Conservation (phyloP, 805 yeast species). For the Candida boidinii region DNA sequence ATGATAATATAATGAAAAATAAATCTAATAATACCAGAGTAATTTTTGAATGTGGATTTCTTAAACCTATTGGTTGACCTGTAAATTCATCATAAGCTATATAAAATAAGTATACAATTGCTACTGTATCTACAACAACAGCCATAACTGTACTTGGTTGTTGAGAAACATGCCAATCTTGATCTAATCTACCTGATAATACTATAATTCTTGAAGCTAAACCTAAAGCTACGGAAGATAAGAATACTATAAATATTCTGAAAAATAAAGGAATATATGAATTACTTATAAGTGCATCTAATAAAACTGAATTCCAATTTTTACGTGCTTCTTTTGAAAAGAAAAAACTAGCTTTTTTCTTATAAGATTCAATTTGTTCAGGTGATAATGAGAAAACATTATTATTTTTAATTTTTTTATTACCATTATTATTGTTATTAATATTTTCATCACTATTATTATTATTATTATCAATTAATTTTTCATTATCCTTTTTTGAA, state of each 20-base stretch:
- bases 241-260: slow-evolving; percentile 47
- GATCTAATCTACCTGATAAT: slow-evolving; percentile 26
- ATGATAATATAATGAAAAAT: slow-evolving; percentile 77
- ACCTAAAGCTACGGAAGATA: slow-evolving; percentile 63
- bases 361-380: slow-evolving; percentile 26
- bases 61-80: slow-evolving; percentile 84
- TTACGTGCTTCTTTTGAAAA: slow-evolving; percentile 54
- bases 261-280: slow-evolving; percentile 77
- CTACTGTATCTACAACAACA: slow-evolving; percentile 71
- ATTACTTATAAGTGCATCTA: slow-evolving; percentile 55
- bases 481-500: slow-evolving; percentile 26
- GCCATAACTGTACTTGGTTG: slow-evolving; percentile 94
- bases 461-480: slow-evolving; percentile 64
- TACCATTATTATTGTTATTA: slow-evolving; percentile 3
- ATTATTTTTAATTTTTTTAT: slow-evolving; percentile 10
- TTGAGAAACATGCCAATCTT: slow-evolving; percentile 40
- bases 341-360: slow-evolving; percentile 61
- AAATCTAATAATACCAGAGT: slow-evolving; percentile 74
- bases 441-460: slow-evolving; percentile 4
- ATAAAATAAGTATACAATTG: slow-evolving; percentile 67
- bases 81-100: slow-evolving; percentile 87
- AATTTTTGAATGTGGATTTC: slow-evolving; percentile 80
- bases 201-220: slow-evolving; percentile 55
- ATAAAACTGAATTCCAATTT: slow-evolving; percentile 55
- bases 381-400: slow-evolving; percentile 7